A percentile compares a stretch with the other conserved stretches of the same genome.
These are phyloP conservation scores for Neodidymelliopsis sp. DNA, from an alignment of 2,329 filamentous ascomycete genomes.

Conservation along the genomic window DNA sequence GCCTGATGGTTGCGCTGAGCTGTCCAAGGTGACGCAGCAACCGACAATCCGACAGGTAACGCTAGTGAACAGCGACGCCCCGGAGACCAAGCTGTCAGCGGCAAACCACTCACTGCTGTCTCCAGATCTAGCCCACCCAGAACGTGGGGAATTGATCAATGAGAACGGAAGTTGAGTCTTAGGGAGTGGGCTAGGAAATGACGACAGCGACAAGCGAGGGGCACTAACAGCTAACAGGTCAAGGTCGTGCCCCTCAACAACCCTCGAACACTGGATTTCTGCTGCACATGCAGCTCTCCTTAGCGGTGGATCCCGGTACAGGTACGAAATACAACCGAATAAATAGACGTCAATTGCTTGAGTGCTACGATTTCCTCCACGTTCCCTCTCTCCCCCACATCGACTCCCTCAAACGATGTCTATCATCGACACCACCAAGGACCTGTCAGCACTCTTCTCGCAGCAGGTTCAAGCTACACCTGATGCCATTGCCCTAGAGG, in stretches of 20 bases:
- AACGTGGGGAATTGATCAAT: slow-evolving; percentile 28
- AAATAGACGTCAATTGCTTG: slow-evolving; percentile 31
- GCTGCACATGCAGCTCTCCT: slow-evolving; percentile 26
- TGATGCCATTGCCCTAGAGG: slow-evolving; percentile 74
- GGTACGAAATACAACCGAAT: slow-evolving; percentile 24
- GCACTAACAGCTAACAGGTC: slow-evolving; percentile 17
- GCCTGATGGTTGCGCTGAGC: slow-evolving; percentile 4
- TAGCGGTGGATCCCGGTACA: slow-evolving; percentile 23
- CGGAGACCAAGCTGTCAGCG: slow-evolving; percentile 25
- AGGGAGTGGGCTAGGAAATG: slow-evolving; percentile 17
- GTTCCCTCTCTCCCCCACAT: slow-evolving; percentile 7
- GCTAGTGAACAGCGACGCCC: slow-evolving; percentile 26
- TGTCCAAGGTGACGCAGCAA: slow-evolving; percentile 4
- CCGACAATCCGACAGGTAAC: slow-evolving; percentile 25
- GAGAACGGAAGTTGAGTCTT: slow-evolving; percentile 22
- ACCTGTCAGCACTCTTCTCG: slow-evolving; percentile 75
- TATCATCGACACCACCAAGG: slow-evolving; percentile 73
- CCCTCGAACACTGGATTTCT: slow-evolving; percentile 18
- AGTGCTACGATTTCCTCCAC: slow-evolving; percentile 3
- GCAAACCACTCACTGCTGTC: slow-evolving; percentile 17
- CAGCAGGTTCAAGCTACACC: slow-evolving; percentile 74
- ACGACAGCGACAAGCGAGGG: slow-evolving; percentile 21
- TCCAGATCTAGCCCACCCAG: slow-evolving; percentile 22
- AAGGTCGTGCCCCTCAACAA: slow-evolving; percentile 16
- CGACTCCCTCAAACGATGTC: slow-evolving; percentile 58